Base-by-base conservation (phyloP, 306 rosid species). In the Malus sylvestris region DNA sequence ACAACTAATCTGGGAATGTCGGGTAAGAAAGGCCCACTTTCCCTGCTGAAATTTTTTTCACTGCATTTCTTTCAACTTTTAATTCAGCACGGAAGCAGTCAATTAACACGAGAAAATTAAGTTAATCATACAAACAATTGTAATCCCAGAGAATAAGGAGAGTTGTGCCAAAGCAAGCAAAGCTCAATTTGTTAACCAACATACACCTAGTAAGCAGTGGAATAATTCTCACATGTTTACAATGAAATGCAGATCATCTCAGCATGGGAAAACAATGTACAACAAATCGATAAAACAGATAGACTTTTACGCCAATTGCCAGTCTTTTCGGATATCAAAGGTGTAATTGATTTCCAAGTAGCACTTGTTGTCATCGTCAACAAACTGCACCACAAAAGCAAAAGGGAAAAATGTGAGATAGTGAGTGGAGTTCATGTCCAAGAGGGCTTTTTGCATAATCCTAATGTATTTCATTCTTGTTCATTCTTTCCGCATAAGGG, bases 351-450 rank as follows among this genome's bases (percentile, higher is more conserved):
- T 91, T 90, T 91, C 97, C 91, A 91, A 87, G 88, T 89, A 83
- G 90, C 97, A 88, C 82, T 89, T 91, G 85, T 91, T 87, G 88
- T 93, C 97, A 71, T 93, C 98, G 75, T 93, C 98, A 75, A 81
- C 76, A 81, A 93, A 91, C 97, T 93, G 92, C 27, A 79, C 49
- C 38, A 38, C 1, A 55, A 23, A 64, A 77, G 45, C 11, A 38
- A 68, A 62, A 25, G 20, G 42, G 8, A 5, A 49, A 15, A 15
- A 49, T 49, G 55, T 49, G 19, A 15, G 55, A 49, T 19, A 16
- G 55, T 49, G 55, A 46, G 52, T 4, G 18, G 52, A 46, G 52
- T 46, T 46, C 52, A 46, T 46, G 52, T 46, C 18, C 5, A 46
- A 46, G 52, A 13, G 51, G 51, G 51, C 51, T 45, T 45, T 45